phyloP scores from a whole-genome alignment of 148 eudicot species.

The Rhododendron mucronatum region DNA sequence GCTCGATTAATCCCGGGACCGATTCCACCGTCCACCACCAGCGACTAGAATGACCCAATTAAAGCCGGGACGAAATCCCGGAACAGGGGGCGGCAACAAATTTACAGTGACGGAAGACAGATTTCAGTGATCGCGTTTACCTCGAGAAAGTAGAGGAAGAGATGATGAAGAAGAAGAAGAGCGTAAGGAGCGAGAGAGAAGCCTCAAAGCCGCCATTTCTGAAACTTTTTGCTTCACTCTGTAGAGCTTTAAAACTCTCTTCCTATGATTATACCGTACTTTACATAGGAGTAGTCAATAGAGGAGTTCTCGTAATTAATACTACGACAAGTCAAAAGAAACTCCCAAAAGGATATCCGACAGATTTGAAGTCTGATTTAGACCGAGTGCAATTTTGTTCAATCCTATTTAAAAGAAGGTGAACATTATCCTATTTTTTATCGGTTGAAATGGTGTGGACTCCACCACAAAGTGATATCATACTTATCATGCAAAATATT shows the following conservation, averaged over 20 bases:
- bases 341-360: not conserved
- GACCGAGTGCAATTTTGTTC: too few species aligned
- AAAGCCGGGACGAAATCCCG: too few species aligned
- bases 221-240: not conserved
- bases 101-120: too few species aligned
- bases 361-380: too few species aligned
- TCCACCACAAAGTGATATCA: too few species aligned
- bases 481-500: too few species aligned
- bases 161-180: not conserved
- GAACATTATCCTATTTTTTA: too few species aligned
- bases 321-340: not conserved
- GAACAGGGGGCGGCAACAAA: not conserved
- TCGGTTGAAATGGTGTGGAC: too few species aligned
- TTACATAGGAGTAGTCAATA: not conserved
- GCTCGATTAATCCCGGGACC: too few species aligned
- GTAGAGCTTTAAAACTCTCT: not conserved
- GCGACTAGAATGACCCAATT: too few species aligned
- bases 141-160: not conserved
- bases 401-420: too few species aligned
- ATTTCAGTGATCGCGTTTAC: not conserved
- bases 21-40: too few species aligned
- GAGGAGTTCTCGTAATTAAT: not conserved
- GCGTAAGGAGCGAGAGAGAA: conserved; percentile 12
- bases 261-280: not conserved
- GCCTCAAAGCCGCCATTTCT: conserved; percentile 15